phyloP scores from a whole-genome alignment of 805 yeast genomes.

The Spathaspora boniae region DNA sequence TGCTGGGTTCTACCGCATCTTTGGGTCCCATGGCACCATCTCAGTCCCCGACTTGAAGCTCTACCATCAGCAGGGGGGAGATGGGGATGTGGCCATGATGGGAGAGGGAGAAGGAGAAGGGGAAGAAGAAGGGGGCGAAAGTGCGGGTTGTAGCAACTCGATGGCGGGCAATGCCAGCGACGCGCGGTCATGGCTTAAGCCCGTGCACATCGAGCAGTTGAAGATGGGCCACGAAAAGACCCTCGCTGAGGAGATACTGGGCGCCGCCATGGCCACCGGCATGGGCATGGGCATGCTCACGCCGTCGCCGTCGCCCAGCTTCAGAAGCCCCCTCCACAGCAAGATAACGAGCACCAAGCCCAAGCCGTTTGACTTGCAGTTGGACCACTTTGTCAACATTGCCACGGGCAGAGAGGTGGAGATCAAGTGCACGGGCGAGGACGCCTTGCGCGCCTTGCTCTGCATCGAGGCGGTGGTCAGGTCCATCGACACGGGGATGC shows the following conservation, averaged over 20 bases:
- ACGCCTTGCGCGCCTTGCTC: conserved; percentile 31
- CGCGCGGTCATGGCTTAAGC: conserved; percentile 25
- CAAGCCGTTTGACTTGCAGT: conserved; percentile 39
- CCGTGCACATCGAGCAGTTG: conserved; percentile 19
- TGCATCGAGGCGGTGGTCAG: conserved; percentile 33
- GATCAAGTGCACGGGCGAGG: conserved; percentile 29
- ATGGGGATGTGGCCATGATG: too few species aligned
- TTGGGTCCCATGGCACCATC: conserved; percentile 37
- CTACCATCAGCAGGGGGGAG: conserved; percentile 25
- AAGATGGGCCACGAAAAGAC: too few species aligned
- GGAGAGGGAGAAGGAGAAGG: too few species aligned
- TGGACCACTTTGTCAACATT: conserved; percentile 36
- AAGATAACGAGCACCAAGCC: too few species aligned
- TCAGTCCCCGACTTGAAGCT: conserved; percentile 40
- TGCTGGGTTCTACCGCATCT: conserved; percentile 36
- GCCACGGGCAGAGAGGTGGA: conserved; percentile 25
- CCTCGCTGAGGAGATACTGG: too few species aligned
- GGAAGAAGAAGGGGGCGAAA: conserved; percentile 11
- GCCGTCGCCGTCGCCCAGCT: background rate
- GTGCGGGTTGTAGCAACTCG: conserved; percentile 2
- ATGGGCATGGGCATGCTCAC: conserved; percentile 3
- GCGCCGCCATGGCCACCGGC: too few species aligned
- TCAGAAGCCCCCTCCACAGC: background rate
- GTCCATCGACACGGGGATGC: conserved; percentile 29
- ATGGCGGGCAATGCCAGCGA: conserved; percentile 6